phyloP scores from a whole-genome alignment of 1,139 yeast species.

The Debaryomyces udenii region DNA sequence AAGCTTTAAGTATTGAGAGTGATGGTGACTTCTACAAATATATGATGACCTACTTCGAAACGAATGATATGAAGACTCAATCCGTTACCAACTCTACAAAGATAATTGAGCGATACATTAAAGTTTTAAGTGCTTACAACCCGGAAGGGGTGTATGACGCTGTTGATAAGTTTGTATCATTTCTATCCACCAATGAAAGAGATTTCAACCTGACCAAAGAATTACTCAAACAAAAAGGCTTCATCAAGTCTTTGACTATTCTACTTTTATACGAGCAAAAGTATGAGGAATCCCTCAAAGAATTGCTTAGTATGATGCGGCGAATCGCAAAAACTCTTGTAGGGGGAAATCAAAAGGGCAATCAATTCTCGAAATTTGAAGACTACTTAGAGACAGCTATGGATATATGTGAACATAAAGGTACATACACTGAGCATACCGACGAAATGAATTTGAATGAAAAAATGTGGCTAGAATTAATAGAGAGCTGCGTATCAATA shows the following conservation, averaged over 20 bases:
- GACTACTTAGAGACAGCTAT: conserved; percentile 39
- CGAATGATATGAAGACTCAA: conserved; percentile 9
- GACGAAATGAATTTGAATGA: conserved; percentile 31
- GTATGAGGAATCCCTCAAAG: conserved; percentile 31
- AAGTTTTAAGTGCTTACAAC: conserved; percentile 30
- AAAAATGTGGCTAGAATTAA: conserved; percentile 41
- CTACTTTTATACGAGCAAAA: conserved; percentile 25
- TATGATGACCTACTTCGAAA: conserved; percentile 25
- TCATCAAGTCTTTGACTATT: conserved; percentile 36
- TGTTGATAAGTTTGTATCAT: conserved; percentile 19
- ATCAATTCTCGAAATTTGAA: conserved; percentile 25
- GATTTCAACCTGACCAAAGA: conserved; percentile 19
- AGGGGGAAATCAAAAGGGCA: conserved; percentile 14
- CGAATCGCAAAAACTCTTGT: conserved; percentile 14
- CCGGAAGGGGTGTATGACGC: conserved; percentile 19
- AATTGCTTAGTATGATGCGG: conserved; percentile 26
- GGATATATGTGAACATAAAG: conserved; percentile 31
- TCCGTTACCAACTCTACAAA: conserved; percentile 10
- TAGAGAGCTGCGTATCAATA: conserved; percentile 31
- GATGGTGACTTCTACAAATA: conserved; percentile 29
- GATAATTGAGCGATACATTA: conserved; percentile 34
- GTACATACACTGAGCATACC: conserved; percentile 18
- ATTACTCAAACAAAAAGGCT: conserved; percentile 28
- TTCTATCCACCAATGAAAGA: conserved; percentile 19
- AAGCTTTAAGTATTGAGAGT: conserved; percentile 34